A percentile compares a stretch with the other conserved stretches of the same genome.
Conservation (phyloP, 2,329 filamentous ascomycete species). For the Chaetomium olivaceum region DNA sequence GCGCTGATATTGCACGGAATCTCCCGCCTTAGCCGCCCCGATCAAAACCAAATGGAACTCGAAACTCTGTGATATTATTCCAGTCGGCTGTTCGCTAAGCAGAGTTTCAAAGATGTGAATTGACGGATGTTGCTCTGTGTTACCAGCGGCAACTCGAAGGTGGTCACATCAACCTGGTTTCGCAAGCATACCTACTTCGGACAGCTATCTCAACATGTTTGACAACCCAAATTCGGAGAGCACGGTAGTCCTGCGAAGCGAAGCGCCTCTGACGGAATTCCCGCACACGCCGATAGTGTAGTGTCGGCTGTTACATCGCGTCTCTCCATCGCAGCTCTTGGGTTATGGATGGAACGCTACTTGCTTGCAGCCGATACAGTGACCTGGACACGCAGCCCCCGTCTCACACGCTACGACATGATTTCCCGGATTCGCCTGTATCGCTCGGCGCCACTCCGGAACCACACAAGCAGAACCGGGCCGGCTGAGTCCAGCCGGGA, state of each 20-base stretch:
- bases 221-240: not conserved
- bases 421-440: constrained; percentile 3
- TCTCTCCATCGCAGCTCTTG: constrained; percentile 32
- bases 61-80: not conserved
- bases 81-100: not conserved
- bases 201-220: not conserved
- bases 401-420: not conserved
- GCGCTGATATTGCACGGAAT: not conserved
- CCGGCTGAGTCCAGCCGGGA: constrained; percentile 4
- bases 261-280: constrained; percentile 28
- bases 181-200: not conserved
- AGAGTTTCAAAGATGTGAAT: not conserved
- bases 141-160: not conserved
- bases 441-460: constrained; percentile 15
- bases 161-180: not conserved
- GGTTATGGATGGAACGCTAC: constrained; percentile 32
- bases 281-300: constrained; percentile 18
- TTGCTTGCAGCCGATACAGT: constrained; percentile 9
- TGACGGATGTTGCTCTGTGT: not conserved
- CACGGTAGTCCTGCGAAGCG: constrained; percentile 15
- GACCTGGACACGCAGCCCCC: not conserved
- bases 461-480: constrained; percentile 8
- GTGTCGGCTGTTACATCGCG: constrained; percentile 34
- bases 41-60: not conserved
- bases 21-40: not conserved